Evolutionary conservation across 2,329 filamentous ascomycete genomes (phyloP).

Genomic region (Thelonectria olida): DNA sequence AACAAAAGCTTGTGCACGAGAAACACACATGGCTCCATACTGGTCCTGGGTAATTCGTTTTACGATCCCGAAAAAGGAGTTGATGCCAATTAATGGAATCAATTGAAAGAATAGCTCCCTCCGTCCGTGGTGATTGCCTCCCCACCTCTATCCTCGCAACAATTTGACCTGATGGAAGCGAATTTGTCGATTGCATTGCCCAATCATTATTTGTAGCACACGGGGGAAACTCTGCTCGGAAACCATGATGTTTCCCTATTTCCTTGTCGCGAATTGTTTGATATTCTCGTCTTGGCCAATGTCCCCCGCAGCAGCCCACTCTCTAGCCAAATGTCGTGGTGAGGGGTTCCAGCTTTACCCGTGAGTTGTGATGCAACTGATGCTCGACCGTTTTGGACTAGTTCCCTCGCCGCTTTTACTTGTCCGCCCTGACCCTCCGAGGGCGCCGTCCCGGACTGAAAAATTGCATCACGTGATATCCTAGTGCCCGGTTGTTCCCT

Average conservation of each 20-base stretch:
- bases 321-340: conserved; percentile 13
- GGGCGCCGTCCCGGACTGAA: conserved; percentile 16
- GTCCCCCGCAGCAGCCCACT: conserved; percentile 9
- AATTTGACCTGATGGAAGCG: not conserved
- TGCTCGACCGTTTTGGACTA: not conserved
- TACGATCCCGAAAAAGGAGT: conserved; percentile 37
- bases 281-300: not conserved
- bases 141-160: not conserved
- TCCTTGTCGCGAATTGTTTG: not conserved
- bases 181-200: not conserved
- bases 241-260: not conserved
- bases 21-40: conserved; percentile 43
- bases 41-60: conserved; percentile 38
- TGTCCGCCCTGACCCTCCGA: not conserved
- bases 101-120: conserved; percentile 37
- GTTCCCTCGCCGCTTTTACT: not conserved
- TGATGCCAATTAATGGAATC: conserved; percentile 40
- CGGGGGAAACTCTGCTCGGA: not conserved
- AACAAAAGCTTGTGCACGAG: conserved; percentile 39
- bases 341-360: conserved; percentile 31
- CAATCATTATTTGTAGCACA: not conserved
- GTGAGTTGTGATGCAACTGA: not conserved
- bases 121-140: conserved; percentile 21
- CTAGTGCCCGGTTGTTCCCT: conserved; percentile 43
- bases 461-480: conserved; percentile 45